phyloP scores from a whole-genome alignment of 257 asterid species.

The Oldenlandia corymbosa region DNA sequence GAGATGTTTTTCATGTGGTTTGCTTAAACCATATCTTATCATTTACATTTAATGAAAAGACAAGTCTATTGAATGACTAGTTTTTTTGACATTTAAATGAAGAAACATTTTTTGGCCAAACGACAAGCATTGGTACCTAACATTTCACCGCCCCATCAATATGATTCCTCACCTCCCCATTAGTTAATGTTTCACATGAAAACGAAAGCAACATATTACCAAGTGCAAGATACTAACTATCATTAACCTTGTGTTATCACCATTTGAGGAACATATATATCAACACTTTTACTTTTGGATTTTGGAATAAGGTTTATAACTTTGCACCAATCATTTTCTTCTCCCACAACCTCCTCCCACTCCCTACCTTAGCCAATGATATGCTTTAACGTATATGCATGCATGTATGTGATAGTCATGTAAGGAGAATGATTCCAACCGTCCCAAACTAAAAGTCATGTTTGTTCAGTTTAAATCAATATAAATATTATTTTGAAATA shows the following conservation, averaged over 20 bases:
- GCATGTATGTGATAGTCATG: neutral
- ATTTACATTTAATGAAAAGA: conserved; percentile 6
- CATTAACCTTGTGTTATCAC: neutral
- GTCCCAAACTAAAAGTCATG: too few relatives aligned
- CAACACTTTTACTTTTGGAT: too few relatives aligned
- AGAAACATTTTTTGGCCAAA: conserved; percentile 3
- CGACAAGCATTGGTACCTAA: conserved; percentile 9
- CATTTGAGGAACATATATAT: neutral
- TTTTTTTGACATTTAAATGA: conserved; percentile 2
- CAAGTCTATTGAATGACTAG: conserved; percentile 2
- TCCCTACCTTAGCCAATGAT: neutral
- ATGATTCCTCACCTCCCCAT: conserved; percentile 9
- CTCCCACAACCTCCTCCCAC: neutral
- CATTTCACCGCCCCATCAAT: neutral
- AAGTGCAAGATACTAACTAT: neutral
- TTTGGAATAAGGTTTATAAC: neutral
- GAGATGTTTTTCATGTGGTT: conserved; percentile 13
- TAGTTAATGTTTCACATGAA: neutral
- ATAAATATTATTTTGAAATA: too few relatives aligned
- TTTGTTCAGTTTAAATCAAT: too few relatives aligned
- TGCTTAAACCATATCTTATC: conserved; percentile 9
- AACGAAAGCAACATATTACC: neutral
- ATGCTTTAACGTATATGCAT: neutral
- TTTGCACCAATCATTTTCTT: neutral
- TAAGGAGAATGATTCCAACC: neutral